These are phyloP conservation scores for Dipteronia dyeriana DNA, from an alignment of 345 rosid species.

Conservation along the genomic window DNA sequence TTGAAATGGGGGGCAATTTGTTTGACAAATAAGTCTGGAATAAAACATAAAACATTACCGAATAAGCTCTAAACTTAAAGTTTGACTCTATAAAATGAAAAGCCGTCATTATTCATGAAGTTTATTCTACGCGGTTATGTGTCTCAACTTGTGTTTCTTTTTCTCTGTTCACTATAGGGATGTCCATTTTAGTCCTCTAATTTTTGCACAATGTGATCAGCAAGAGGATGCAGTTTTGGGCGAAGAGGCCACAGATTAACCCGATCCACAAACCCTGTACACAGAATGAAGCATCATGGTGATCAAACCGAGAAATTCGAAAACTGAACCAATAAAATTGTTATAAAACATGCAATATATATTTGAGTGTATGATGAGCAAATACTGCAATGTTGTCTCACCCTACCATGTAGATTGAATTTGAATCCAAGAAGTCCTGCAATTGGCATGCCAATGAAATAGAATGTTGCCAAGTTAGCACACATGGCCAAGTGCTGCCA, in stretches of 20 bases:
- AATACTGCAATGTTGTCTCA: conserved; percentile 6
- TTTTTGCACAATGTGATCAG: conserved; percentile 43
- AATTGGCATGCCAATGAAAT: conserved; percentile 50
- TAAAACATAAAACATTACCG: too few relatives aligned
- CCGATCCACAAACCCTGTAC: conserved; percentile 67
- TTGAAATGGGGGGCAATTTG: too few relatives aligned
- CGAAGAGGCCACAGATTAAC: conserved; percentile 15
- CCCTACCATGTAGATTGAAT: conserved; percentile 52
- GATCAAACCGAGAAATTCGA: neutral
- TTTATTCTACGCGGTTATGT: too few relatives aligned
- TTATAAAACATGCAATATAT: neutral
- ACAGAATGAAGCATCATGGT: neutral
- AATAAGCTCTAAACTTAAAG: too few relatives aligned
- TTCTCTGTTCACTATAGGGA: neutral
- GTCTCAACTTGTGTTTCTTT: conserved; percentile 1
- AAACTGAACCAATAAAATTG: too few relatives aligned
- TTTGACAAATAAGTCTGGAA: too few relatives aligned
- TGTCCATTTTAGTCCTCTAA: conserved; percentile 44
- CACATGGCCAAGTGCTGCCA: conserved; percentile 61
- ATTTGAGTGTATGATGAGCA: neutral
- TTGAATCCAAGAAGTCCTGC: conserved; percentile 54
- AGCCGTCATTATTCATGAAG: too few relatives aligned
- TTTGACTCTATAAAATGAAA: too few relatives aligned
- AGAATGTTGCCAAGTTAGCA: conserved; percentile 57
- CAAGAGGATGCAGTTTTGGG: conserved; percentile 45